phyloP scores from a whole-genome alignment of 2,329 filamentous ascomycete species.

The Lachnellula suecica region DNA sequence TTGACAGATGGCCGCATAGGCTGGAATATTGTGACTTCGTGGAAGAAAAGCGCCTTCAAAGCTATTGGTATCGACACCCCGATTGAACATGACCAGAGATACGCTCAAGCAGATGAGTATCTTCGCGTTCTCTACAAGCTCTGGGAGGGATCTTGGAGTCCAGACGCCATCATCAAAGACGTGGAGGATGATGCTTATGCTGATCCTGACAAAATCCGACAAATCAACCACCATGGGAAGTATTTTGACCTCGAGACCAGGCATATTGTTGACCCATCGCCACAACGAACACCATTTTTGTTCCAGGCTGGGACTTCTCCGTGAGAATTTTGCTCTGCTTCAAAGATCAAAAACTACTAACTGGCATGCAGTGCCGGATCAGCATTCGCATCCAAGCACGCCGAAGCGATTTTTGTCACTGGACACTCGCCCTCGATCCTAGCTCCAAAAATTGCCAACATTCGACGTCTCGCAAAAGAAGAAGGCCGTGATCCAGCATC shows the following conservation, averaged over 20 bases:
- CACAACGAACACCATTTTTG: slow-evolving; percentile 67
- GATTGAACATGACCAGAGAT: slow-evolving; percentile 64
- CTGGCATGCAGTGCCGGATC: slow-evolving; percentile 60
- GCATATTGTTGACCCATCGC: slow-evolving; percentile 63
- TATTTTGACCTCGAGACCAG: slow-evolving; percentile 62
- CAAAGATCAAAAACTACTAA: slow-evolving; percentile 22
- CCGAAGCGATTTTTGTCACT: slow-evolving; percentile 69
- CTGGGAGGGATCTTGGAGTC: slow-evolving; percentile 65
- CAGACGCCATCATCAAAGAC: slow-evolving; percentile 47
- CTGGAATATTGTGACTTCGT: slow-evolving; percentile 67
- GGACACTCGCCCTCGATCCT: slow-evolving; percentile 61
- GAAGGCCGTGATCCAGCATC: slow-evolving; percentile 55
- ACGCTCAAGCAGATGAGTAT: slow-evolving; percentile 63
- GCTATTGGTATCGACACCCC: slow-evolving; percentile 58
- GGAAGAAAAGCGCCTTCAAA: slow-evolving; percentile 62
- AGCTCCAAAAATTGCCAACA: slow-evolving; percentile 59
- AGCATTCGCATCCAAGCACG: slow-evolving; percentile 65
- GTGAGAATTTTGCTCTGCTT: slow-evolving; percentile 55
- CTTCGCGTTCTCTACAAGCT: slow-evolving; percentile 66
- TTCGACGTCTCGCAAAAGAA: slow-evolving; percentile 53
- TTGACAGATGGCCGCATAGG: slow-evolving; percentile 59
- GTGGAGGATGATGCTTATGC: slow-evolving; percentile 33
- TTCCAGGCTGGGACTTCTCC: slow-evolving; percentile 69
- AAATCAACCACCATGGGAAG: slow-evolving; percentile 65
- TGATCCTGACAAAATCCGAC: slow-evolving; percentile 57